Evolutionary conservation across 2,329 filamentous ascomycete species (phyloP).

Genomic region (Beauveria sp.): DNA sequence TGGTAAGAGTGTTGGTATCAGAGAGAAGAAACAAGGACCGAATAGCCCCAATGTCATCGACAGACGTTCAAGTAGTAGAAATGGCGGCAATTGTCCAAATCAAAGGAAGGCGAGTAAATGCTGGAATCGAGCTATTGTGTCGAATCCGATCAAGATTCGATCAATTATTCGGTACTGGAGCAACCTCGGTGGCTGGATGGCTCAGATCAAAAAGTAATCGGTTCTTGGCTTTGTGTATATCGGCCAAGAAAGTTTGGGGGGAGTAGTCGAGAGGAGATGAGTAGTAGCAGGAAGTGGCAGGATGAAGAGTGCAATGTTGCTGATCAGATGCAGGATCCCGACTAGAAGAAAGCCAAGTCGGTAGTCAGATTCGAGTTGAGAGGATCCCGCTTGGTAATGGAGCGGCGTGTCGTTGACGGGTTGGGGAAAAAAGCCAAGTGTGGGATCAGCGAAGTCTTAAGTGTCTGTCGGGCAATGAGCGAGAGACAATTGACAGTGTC

Average conservation of each 20-base stretch:
- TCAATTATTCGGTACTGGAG: not conserved
- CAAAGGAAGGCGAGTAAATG: not conserved
- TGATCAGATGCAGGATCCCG: conserved; percentile 47
- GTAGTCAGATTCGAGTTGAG: conserved; percentile 20
- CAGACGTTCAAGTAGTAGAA: not conserved
- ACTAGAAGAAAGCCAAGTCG: conserved; percentile 38
- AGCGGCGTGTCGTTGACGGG: conserved; percentile 9
- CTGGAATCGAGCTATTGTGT: not conserved
- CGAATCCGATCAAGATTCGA: not conserved
- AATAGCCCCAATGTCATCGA: conserved; percentile 13
- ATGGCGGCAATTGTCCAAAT: not conserved
- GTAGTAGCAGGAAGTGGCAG: conserved; percentile 7
- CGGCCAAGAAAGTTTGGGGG: not conserved
- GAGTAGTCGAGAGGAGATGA: not conserved
- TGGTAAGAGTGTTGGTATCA: not conserved
- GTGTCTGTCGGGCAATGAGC: conserved; percentile 32
- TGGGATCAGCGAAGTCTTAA: conserved; percentile 56
- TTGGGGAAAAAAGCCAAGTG: conserved; percentile 15
- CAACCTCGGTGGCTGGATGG: not conserved
- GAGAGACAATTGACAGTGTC: conserved; percentile 20
- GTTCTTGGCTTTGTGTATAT: not conserved
- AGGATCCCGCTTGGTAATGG: conserved; percentile 20
- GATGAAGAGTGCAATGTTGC: conserved; percentile 23
- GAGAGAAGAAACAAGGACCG: conserved; percentile 12
- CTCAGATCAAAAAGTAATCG: not conserved